phyloP scores from a whole-genome alignment of 2,329 filamentous ascomycete species.

The Diaporthe vexans region DNA sequence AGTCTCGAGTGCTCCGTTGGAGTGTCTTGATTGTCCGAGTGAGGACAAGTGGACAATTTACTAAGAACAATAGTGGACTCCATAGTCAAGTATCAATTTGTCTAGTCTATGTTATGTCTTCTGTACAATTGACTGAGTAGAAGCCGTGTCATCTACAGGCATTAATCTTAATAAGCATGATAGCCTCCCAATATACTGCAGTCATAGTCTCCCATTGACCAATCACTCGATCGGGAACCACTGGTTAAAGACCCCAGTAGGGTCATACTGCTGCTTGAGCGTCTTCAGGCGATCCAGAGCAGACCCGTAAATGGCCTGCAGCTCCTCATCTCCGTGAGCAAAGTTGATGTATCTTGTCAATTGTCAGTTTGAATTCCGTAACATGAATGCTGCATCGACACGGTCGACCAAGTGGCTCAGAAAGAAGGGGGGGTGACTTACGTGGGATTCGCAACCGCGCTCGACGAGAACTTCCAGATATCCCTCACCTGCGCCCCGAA shows the following conservation, averaged over 20 bases:
- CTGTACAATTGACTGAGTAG: background rate
- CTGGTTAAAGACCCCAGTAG: conserved; percentile 54
- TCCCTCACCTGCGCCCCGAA: conserved; percentile 52
- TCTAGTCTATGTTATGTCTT: background rate
- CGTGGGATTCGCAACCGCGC: conserved; percentile 13
- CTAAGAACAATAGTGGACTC: background rate
- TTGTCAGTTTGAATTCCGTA: background rate
- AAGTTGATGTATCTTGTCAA: conserved; percentile 62
- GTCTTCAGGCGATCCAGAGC: conserved; percentile 57
- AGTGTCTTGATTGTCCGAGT: background rate
- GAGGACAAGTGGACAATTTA: background rate
- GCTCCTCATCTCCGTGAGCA: conserved; percentile 61
- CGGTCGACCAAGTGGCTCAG: too few relatives aligned
- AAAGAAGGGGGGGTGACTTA: too few relatives aligned
- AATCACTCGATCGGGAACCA: conserved; percentile 23
- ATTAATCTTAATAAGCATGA: background rate
- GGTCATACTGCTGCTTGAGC: conserved; percentile 65
- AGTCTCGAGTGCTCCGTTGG: background rate
- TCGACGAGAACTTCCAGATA: conserved; percentile 43
- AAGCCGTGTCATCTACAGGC: background rate
- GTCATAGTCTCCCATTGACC: background rate
- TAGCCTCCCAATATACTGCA: too few relatives aligned
- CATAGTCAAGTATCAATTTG: background rate
- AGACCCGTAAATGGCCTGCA: conserved; percentile 59
- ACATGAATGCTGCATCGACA: too few relatives aligned